A percentile compares a stretch with the other conserved stretches of the same genome.
Evolutionary conservation across 2,329 filamentous ascomycete genomes (phyloP).

Genomic region (Diaporthe ampelina): DNA sequence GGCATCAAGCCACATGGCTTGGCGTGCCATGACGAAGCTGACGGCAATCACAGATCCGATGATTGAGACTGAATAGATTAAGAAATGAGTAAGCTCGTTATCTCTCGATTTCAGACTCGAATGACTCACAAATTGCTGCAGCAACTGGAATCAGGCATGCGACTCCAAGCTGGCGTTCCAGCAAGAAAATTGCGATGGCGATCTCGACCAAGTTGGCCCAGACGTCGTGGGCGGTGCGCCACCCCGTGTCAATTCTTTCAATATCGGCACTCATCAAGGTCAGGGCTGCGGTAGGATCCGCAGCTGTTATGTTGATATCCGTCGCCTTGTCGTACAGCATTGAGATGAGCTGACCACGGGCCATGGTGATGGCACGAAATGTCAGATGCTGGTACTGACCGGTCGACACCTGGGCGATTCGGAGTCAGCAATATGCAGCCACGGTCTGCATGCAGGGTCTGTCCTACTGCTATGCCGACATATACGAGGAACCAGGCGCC

Average conservation of each 20-base stretch:
- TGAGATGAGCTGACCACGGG: constrained; percentile 54
- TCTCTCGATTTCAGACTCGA: neutral
- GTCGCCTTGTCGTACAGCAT: constrained; percentile 65
- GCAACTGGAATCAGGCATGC: neutral
- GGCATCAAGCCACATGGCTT: constrained; percentile 54
- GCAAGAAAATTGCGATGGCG: constrained; percentile 68
- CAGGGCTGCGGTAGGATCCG: constrained; percentile 57
- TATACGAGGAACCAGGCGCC: constrained; percentile 58
- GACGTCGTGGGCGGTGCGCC: constrained; percentile 67
- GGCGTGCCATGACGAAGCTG: constrained; percentile 52
- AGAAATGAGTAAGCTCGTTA: neutral
- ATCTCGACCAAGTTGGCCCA: constrained; percentile 70
- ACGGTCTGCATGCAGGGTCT: neutral
- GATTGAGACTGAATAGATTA: constrained; percentile 53
- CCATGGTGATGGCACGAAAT: constrained; percentile 53
- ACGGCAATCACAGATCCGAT: constrained; percentile 53
- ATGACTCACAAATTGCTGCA: constrained; percentile 8
- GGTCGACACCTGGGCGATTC: constrained; percentile 44
- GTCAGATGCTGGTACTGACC: constrained; percentile 53
- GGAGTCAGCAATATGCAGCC: neutral
- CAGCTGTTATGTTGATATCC: constrained; percentile 48
- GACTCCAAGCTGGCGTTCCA: constrained; percentile 46
- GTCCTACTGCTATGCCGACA: constrained; percentile 56
- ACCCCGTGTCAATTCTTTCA: constrained; percentile 56
- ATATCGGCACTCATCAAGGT: constrained; percentile 65